Conservation (phyloP, 257 asterid genomes). For the Solanum peruvianum region DNA sequence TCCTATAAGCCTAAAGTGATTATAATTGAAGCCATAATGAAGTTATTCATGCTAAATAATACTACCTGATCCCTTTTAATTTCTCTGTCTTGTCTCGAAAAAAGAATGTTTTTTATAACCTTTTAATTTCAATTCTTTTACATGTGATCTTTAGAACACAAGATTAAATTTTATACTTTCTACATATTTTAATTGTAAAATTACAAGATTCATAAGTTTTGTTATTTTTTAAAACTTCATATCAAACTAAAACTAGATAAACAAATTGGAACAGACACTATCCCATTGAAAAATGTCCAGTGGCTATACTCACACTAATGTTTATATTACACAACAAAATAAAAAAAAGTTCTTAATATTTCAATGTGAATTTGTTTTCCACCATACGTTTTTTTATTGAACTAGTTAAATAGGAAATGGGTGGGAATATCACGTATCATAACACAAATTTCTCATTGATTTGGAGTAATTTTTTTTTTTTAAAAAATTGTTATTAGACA, state of each 20-base stretch:
- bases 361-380: not conserved
- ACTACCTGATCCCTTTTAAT: not conserved
- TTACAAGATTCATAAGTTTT: not conserved
- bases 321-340: not conserved
- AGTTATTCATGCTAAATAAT: not conserved
- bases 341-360: too few species aligned
- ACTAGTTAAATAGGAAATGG: not conserved
- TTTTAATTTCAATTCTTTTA: not conserved
- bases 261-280: not conserved
- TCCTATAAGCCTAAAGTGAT: not conserved
- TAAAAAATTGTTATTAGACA: not conserved
- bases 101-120: too few species aligned
- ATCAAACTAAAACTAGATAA: not conserved
- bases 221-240: not conserved
- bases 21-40: not conserved
- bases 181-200: not conserved
- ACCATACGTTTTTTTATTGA: not conserved
- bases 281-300: not conserved
- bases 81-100: not conserved
- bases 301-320: not conserved
- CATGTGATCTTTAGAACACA: not conserved
- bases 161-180: not conserved
- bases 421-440: not conserved
- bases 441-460: not conserved
- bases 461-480: not conserved